Conservation (phyloP, 148 eudicot genomes). For the Euryodendron excelsum region DNA sequence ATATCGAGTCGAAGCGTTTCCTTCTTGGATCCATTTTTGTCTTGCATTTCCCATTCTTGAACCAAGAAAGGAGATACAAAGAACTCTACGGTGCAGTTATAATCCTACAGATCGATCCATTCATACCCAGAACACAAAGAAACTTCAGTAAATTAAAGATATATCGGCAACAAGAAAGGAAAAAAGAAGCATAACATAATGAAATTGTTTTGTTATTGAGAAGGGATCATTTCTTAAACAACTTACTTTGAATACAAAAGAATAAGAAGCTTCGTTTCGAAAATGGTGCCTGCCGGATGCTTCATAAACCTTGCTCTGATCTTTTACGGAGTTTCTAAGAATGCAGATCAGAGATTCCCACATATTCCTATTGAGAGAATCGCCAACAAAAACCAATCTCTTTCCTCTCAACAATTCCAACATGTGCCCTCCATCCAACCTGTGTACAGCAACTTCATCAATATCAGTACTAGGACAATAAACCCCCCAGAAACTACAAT, state of each 20-base stretch:
- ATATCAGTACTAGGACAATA: not conserved
- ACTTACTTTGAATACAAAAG: conserved; percentile 79
- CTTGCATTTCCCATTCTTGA: conserved; percentile 69
- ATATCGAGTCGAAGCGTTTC: conserved; percentile 91
- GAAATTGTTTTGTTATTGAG: not conserved
- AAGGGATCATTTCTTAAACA: not conserved
- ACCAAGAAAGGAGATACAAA: conserved; percentile 89
- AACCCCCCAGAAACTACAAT: not conserved
- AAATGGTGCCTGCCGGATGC: conserved; percentile 67
- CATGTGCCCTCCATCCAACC: conserved; percentile 66
- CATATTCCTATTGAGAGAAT: conserved; percentile 95
- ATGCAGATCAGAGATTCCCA: conserved; percentile 96
- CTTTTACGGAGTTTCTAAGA: conserved; percentile 62
- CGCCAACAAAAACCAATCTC: conserved; percentile 86
- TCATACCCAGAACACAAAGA: not conserved
- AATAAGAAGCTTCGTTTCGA: conserved; percentile 74
- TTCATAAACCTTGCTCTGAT: conserved; percentile 72
- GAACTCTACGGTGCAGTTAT: conserved; percentile 74
- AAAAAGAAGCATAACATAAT: no score
- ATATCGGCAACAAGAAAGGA: not conserved
- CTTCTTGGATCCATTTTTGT: conserved; percentile 51
- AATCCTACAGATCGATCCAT: conserved; percentile 50
- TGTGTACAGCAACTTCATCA: conserved; percentile 23
- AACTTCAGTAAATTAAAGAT: not conserved
- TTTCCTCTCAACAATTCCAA: conserved; percentile 76